Evolutionary conservation across 345 rosid genomes (phyloP).

Genomic region (Trapa bicornis): DNA sequence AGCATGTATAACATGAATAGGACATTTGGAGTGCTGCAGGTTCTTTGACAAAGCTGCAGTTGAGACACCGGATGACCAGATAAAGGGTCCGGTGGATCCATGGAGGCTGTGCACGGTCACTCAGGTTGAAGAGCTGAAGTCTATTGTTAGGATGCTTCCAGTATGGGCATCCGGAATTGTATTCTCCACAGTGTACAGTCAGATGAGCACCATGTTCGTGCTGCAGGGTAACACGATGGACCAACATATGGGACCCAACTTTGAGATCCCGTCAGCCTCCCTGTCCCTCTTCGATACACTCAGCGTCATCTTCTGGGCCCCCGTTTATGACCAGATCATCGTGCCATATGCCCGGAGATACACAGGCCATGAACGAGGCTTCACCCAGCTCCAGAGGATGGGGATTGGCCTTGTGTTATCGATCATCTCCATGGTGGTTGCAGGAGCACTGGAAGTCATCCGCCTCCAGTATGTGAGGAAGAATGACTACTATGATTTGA

Average conservation of each 20-base stretch:
- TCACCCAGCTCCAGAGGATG: slow-evolving; percentile 90
- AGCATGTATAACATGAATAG: not conserved
- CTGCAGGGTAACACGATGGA: slow-evolving; percentile 90
- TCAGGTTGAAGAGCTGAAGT: slow-evolving; percentile 85
- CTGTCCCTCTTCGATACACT: slow-evolving; percentile 73
- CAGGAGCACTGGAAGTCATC: slow-evolving; percentile 56
- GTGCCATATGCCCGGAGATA: slow-evolving; percentile 50
- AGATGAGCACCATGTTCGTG: slow-evolving; percentile 90
- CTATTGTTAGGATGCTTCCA: slow-evolving; percentile 63
- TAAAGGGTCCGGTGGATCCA: slow-evolving; percentile 32
- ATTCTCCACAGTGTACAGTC: slow-evolving; percentile 68
- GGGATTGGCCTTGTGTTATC: slow-evolving; percentile 84
- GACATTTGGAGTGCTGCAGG: slow-evolving; percentile 18
- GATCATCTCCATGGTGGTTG: slow-evolving; percentile 54
- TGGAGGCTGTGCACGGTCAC: slow-evolving; percentile 90
- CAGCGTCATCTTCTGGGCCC: slow-evolving; percentile 87
- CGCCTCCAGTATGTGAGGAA: slow-evolving; percentile 38
- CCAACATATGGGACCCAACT: slow-evolving; percentile 66
- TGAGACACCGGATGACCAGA: slow-evolving; percentile 34
- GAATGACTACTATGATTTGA: slow-evolving; percentile 45
- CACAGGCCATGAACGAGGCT: slow-evolving; percentile 71
- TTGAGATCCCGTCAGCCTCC: slow-evolving; percentile 83
- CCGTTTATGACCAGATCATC: slow-evolving; percentile 55
- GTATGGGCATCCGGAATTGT: slow-evolving; percentile 88
- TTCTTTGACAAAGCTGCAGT: slow-evolving; percentile 94